A percentile compares a stretch with the other conserved stretches of the same genome.
These are phyloP conservation scores for Paracoccidioides lutzii DNA, from an alignment of 2,329 filamentous ascomycete species.

Conservation along the genomic window DNA sequence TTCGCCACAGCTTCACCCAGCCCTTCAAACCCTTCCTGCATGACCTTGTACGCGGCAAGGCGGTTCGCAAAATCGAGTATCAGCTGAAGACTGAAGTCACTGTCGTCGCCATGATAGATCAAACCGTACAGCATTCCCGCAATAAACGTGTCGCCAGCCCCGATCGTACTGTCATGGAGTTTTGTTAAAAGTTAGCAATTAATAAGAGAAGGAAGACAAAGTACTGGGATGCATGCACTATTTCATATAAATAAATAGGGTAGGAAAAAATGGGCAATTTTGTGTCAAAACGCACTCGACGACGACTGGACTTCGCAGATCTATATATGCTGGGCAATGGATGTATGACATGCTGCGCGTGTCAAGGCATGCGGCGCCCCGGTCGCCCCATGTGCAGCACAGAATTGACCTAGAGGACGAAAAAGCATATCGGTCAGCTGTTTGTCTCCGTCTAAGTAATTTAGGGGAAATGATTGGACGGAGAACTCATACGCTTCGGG, in stretches of 20 bases:
- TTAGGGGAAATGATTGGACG: background rate
- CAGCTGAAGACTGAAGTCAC: slow-evolving; percentile 36
- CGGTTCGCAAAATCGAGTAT: slow-evolving; percentile 50
- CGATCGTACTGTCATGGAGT: slow-evolving; percentile 43
- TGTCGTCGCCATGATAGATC: slow-evolving; percentile 28
- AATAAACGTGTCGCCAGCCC: slow-evolving; percentile 64
- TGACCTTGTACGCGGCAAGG: slow-evolving; percentile 55
- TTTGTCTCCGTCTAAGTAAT: background rate
- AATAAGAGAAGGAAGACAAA: background rate
- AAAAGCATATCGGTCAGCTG: background rate
- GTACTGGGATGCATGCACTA: too few species aligned
- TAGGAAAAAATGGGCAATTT: too few species aligned
- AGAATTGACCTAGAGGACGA: slow-evolving; percentile 30
- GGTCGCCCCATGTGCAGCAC: slow-evolving; percentile 48
- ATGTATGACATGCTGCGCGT: slow-evolving; percentile 24
- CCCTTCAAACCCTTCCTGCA: slow-evolving; percentile 51
- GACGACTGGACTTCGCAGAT: slow-evolving; percentile 34
- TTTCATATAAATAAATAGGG: too few species aligned
- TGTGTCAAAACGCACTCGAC: slow-evolving; percentile 15
- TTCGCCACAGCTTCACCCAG: slow-evolving; percentile 26
- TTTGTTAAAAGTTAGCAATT: slow-evolving; percentile 9
- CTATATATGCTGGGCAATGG: slow-evolving; percentile 34
- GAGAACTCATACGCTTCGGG: slow-evolving; percentile 34
- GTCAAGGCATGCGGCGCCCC: slow-evolving; percentile 39
- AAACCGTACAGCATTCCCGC: slow-evolving; percentile 56